Evolutionary conservation across 176 grass and related monocot genomes (phyloP).

Genomic region (Carex pumila): DNA sequence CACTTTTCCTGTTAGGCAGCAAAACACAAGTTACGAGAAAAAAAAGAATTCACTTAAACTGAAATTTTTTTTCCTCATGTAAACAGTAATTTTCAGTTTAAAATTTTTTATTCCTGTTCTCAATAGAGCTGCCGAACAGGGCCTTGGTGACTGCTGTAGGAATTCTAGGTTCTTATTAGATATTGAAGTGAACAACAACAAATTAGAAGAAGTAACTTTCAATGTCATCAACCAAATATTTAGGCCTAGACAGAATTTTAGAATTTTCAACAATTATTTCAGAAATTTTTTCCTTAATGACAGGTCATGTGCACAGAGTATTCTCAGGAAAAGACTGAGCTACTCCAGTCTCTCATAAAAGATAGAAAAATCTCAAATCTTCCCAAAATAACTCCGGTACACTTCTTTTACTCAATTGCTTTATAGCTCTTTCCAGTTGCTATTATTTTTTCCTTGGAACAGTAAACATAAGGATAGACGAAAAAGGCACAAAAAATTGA

Average conservation of each 20-base stretch:
- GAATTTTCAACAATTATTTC: background rate
- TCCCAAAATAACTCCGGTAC: slow-evolving; percentile 78
- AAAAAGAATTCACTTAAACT: too few relatives aligned
- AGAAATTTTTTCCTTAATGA: background rate
- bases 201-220: background rate
- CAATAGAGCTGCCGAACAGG: too few relatives aligned
- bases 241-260: background rate
- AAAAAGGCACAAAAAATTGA: background rate
- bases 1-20: too few relatives aligned
- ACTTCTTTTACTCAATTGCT: background rate
- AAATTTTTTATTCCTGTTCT: too few relatives aligned
- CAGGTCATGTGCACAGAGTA: slow-evolving; percentile 83
- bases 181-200: background rate
- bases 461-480: background rate
- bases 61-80: too few relatives aligned
- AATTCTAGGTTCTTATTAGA: background rate
- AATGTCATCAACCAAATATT: background rate
- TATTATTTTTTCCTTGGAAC: slow-evolving; percentile 1
- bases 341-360: slow-evolving; percentile 49
- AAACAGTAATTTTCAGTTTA: too few relatives aligned
- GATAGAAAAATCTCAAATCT: slow-evolving; percentile 55
- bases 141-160: background rate
- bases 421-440: background rate
- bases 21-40: too few relatives aligned
- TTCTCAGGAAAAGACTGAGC: slow-evolving; percentile 69